phyloP scores from a whole-genome alignment of 495 filamentous ascomycete genomes.

The Penicillium canariense region DNA sequence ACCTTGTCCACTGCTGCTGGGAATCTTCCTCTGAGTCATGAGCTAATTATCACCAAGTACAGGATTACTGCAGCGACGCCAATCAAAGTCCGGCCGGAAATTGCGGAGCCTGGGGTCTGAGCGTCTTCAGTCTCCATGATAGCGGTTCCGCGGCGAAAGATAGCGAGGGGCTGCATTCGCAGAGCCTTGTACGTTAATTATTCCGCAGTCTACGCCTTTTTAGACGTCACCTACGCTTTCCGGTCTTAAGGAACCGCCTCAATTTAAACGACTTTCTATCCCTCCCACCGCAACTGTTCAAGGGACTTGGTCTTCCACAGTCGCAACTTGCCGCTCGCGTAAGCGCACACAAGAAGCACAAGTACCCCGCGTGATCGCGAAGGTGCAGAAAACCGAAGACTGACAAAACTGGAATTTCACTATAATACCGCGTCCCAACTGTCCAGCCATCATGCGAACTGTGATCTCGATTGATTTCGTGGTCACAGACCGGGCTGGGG shows the following conservation, averaged over 20 bases:
- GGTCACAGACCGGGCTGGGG: slow-evolving; percentile 25
- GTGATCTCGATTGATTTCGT: slow-evolving; percentile 24
- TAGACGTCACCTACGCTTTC: too few relatives aligned
- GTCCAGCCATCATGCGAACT: slow-evolving; percentile 8
- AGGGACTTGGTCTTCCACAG: neutral
- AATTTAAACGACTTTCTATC: too few relatives aligned
- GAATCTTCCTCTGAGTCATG: too few relatives aligned
- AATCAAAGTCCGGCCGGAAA: neutral
- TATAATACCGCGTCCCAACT: neutral
- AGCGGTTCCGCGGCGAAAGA: too few relatives aligned
- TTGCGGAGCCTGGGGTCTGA: slow-evolving; percentile 1
- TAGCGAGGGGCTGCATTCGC: too few relatives aligned
- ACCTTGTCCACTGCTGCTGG: too few relatives aligned
- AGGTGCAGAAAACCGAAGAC: neutral
- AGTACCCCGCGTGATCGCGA: neutral
- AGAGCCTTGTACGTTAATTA: too few relatives aligned
- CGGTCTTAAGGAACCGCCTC: too few relatives aligned
- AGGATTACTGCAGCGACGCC: neutral
- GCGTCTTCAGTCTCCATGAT: neutral
- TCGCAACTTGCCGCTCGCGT: slow-evolving; percentile 6
- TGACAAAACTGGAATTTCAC: neutral
- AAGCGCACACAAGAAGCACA: neutral
- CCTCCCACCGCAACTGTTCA: neutral
- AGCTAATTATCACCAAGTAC: neutral
- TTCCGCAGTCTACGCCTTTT: too few relatives aligned